phyloP scores from a whole-genome alignment of 495 filamentous ascomycete genomes.

The Chaetomidium leptoderma region DNA sequence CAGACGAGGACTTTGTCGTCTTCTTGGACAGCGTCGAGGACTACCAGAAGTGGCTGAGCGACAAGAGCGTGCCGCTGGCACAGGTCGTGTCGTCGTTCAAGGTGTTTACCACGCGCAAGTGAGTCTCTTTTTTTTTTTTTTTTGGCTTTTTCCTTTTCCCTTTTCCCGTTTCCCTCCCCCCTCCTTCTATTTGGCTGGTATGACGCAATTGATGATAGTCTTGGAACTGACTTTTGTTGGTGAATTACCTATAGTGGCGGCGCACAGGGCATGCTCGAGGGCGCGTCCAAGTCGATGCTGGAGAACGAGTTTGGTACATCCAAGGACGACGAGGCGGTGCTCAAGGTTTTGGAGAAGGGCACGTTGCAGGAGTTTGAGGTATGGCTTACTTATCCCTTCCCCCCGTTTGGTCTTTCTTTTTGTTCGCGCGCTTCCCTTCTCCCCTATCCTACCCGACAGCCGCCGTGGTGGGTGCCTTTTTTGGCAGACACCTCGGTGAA shows the following conservation, averaged over 20 bases:
- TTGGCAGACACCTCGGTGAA: no score
- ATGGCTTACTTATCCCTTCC: conserved; percentile 26
- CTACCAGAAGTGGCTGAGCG: conserved; percentile 76
- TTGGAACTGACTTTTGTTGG: no score
- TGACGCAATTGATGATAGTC: no score
- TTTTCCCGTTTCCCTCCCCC: not conserved
- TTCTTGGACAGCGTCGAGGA: conserved; percentile 71
- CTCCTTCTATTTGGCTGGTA: not conserved
- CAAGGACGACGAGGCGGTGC: conserved; percentile 71
- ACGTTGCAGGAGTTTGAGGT: conserved; percentile 63
- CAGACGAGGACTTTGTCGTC: conserved; percentile 83
- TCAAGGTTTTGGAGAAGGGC: conserved; percentile 74
- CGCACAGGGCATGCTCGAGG: conserved; percentile 71
- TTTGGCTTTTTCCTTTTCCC: not conserved
- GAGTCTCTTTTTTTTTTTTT: conserved; percentile 38
- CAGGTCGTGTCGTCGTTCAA: conserved; percentile 87
- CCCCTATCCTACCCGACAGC: not conserved
- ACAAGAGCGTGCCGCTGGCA: conserved; percentile 71
- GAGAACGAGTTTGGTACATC: conserved; percentile 84
- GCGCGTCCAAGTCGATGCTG: conserved; percentile 65
- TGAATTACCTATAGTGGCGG: conserved; percentile 60
- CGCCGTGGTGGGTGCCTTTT: no score
- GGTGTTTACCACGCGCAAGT: conserved; percentile 90
- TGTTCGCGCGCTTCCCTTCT: conserved; percentile 5
- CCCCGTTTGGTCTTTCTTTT: not conserved